Percentiles rank a stretch among this genome's conserved stretches.
Conservation (phyloP, 2,329 filamentous ascomycete genomes). For the Sordariomycetes sp. region DNA sequence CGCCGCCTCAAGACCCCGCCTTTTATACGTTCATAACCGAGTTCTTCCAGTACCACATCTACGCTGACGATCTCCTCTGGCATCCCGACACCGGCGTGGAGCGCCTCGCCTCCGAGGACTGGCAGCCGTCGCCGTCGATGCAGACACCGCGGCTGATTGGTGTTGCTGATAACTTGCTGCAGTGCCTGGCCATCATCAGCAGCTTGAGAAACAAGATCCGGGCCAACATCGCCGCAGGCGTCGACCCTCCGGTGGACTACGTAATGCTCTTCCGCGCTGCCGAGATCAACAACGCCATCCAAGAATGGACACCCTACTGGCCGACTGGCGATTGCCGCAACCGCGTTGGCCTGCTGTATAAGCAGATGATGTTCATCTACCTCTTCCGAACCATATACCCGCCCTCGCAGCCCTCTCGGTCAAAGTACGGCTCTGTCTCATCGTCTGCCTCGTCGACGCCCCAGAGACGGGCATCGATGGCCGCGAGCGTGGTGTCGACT, state of each 20-base stretch:
- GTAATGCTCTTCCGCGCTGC: constrained; percentile 62
- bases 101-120: constrained; percentile 32
- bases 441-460: constrained; percentile 9
- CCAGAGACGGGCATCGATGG: constrained; percentile 24
- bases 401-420: constrained; percentile 27
- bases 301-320: constrained; percentile 62
- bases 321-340: constrained; percentile 47
- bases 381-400: constrained; percentile 53
- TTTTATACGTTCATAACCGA: constrained; percentile 59
- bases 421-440: constrained; percentile 12
- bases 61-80: constrained; percentile 52
- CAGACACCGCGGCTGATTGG: constrained; percentile 58
- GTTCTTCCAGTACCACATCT: constrained; percentile 79
- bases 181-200: constrained; percentile 70
- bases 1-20: constrained; percentile 52
- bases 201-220: constrained; percentile 68
- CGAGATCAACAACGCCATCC: constrained; percentile 66
- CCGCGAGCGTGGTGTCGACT: constrained; percentile 15
- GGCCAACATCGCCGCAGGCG: constrained; percentile 48
- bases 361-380: constrained; percentile 59
- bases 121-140: constrained; percentile 30
- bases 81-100: constrained; percentile 28
- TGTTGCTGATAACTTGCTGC: constrained; percentile 73
- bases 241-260: constrained; percentile 66
- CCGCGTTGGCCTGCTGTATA: constrained; percentile 48